Conservation (phyloP, 495 filamentous ascomycete species). For the Penicillium soppii region DNA sequence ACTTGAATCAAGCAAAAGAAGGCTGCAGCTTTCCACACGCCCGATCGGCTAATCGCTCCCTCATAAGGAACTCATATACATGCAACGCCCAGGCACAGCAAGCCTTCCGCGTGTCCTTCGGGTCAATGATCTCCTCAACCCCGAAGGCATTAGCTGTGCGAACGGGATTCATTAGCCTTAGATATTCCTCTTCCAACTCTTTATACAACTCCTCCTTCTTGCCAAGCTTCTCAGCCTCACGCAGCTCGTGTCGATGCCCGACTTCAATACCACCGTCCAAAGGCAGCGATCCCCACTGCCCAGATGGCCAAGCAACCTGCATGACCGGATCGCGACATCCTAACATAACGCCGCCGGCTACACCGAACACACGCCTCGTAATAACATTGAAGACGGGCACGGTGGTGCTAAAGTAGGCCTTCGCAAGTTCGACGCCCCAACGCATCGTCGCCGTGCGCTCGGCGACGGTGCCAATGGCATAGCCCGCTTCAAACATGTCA, state of each 20-base stretch:
- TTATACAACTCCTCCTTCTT: slow-evolving; percentile 49
- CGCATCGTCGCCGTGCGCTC: slow-evolving; percentile 63
- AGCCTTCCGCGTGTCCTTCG: slow-evolving; percentile 53
- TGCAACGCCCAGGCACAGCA: slow-evolving; percentile 54
- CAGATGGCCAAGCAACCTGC: slow-evolving; percentile 62
- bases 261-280: slow-evolving; percentile 64
- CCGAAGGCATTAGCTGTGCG: slow-evolving; percentile 64
- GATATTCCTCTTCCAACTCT: slow-evolving; percentile 58
- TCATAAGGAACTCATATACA: slow-evolving; percentile 52
- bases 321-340: slow-evolving; percentile 57
- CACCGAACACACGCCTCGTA: slow-evolving; percentile 56
- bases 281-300: slow-evolving; percentile 59
- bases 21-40: slow-evolving; percentile 52
- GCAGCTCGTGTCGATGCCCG: slow-evolving; percentile 57
- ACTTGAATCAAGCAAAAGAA: slow-evolving; percentile 40
- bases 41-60: slow-evolving; percentile 47
- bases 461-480: slow-evolving; percentile 61
- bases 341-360: slow-evolving; percentile 62
- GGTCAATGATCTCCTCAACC: slow-evolving; percentile 64
- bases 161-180: slow-evolving; percentile 61
- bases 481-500: slow-evolving; percentile 43
- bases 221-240: slow-evolving; percentile 49
- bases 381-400: slow-evolving; percentile 61
- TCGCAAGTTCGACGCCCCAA: slow-evolving; percentile 58
- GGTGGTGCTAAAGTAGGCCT: slow-evolving; percentile 59